Evolutionary conservation across 805 yeast species (phyloP).

Genomic region (Lachancea quebecensis): DNA sequence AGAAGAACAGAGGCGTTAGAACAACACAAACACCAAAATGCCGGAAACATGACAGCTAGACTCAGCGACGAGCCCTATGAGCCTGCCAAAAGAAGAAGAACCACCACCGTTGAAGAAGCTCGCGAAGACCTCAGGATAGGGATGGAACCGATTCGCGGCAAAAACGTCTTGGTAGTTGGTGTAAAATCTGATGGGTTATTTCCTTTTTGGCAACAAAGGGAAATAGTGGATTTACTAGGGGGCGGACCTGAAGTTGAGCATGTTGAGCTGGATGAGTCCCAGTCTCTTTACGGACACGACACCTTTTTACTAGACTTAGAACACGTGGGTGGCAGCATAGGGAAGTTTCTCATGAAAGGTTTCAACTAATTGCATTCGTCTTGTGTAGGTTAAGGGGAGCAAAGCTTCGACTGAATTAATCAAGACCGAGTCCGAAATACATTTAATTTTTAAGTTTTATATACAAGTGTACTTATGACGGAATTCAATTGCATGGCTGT

Average conservation of each 20-base stretch:
- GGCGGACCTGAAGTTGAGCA: slow-evolving; percentile 44
- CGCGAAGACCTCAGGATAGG: slow-evolving; percentile 60
- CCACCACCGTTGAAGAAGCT: slow-evolving; percentile 47
- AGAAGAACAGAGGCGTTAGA: slow-evolving; percentile 37
- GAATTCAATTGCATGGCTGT: no score
- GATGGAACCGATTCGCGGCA: slow-evolving; percentile 51
- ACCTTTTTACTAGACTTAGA: slow-evolving; percentile 76
- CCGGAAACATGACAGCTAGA: slow-evolving; percentile 14
- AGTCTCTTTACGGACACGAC: slow-evolving; percentile 85
- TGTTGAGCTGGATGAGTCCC: slow-evolving; percentile 67
- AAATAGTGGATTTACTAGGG: slow-evolving; percentile 56
- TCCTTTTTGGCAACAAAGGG: slow-evolving; percentile 93
- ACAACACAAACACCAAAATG: slow-evolving; percentile 18
- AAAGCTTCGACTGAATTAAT: not conserved
- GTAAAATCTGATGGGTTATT: slow-evolving; percentile 89
- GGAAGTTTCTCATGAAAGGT: slow-evolving; percentile 42
- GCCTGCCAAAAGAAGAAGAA: slow-evolving; percentile 44
- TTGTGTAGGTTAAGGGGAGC: not conserved
- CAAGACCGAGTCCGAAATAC: no score
- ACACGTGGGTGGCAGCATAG: slow-evolving; percentile 73
- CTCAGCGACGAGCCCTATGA: slow-evolving; percentile 14
- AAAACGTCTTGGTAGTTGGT: slow-evolving; percentile 72
- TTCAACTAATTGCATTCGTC: not conserved
- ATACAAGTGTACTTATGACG: slow-evolving; percentile 2
- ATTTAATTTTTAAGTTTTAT: not conserved